Conservation (phyloP, 2,329 filamentous ascomycete genomes). For the Tolypocladium album region DNA sequence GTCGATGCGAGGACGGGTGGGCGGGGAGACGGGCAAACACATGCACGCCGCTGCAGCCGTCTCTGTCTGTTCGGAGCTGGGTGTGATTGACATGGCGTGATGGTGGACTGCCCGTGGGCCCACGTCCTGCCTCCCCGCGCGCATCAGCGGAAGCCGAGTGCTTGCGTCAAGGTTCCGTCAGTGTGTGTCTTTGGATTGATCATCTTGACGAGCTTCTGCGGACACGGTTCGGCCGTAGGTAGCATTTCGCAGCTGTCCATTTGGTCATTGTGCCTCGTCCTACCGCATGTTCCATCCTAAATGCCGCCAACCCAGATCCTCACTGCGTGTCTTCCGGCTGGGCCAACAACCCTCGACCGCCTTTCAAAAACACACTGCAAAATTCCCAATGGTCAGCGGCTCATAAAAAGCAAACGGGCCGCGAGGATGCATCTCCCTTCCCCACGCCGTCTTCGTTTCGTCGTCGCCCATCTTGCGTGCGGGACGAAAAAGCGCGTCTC, state of each 20-base stretch:
- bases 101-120: not conserved
- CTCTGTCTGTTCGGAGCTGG: not conserved
- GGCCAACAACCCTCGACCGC: not conserved
- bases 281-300: too few relatives aligned
- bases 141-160: not conserved
- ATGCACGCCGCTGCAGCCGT: not conserved
- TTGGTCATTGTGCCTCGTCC: too few relatives aligned
- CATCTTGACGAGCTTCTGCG: not conserved
- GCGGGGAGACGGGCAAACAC: not conserved
- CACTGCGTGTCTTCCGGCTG: too few relatives aligned
- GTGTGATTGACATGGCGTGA: not conserved
- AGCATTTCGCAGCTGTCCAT: too few relatives aligned
- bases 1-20: not conserved
- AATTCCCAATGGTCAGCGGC: not conserved
- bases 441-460: not conserved
- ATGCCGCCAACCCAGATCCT: too few relatives aligned
- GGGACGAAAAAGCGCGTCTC: not conserved
- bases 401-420: not conserved
- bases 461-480: not conserved
- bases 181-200: not conserved
- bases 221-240: not conserved
- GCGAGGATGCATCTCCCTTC: not conserved
- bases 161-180: not conserved
- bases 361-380: too few relatives aligned
- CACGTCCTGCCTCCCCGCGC: not conserved